Evolutionary conservation across 1,284 basidiomycete genomes (phyloP).

Genomic region (Ceratobasidium sp.): DNA sequence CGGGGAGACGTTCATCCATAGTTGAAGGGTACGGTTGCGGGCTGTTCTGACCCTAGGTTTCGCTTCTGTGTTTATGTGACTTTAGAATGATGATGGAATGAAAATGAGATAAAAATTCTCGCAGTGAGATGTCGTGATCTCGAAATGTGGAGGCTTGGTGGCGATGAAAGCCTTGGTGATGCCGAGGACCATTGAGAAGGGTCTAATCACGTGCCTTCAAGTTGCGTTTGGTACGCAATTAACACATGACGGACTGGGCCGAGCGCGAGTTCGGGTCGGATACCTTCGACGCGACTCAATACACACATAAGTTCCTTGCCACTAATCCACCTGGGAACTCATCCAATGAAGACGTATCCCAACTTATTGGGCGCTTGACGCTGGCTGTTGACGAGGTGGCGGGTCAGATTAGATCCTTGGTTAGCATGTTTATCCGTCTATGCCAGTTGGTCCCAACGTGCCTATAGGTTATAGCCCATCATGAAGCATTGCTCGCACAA

Average conservation of each 20-base stretch:
- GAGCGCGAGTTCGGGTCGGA: constrained; percentile 42
- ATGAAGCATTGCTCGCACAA: constrained; percentile 79
- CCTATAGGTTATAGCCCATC: constrained; percentile 75
- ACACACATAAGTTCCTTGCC: constrained; percentile 34
- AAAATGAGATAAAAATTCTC: no score
- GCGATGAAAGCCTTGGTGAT: no score
- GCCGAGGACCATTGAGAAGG: no score
- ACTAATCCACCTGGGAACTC: not conserved
- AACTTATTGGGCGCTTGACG: constrained; percentile 86
- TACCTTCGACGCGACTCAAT: constrained; percentile 39
- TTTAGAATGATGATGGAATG: no score
- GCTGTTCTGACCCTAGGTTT: no score
- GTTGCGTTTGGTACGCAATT: no score
- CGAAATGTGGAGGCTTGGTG: no score
- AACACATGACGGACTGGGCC: constrained; percentile 36
- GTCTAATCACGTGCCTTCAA: no score
- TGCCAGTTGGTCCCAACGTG: not conserved
- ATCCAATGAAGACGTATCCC: constrained; percentile 83
- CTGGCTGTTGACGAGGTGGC: constrained; percentile 89
- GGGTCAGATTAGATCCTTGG: constrained; percentile 86
- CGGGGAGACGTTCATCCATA: no score
- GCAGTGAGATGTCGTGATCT: no score
- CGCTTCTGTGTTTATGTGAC: no score
- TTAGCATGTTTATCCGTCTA: constrained; percentile 60
- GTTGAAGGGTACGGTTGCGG: no score